Percentiles rank a stretch among this genome's conserved stretches.
Conservation (phyloP, 805 yeast species). For the Candida germanica region DNA sequence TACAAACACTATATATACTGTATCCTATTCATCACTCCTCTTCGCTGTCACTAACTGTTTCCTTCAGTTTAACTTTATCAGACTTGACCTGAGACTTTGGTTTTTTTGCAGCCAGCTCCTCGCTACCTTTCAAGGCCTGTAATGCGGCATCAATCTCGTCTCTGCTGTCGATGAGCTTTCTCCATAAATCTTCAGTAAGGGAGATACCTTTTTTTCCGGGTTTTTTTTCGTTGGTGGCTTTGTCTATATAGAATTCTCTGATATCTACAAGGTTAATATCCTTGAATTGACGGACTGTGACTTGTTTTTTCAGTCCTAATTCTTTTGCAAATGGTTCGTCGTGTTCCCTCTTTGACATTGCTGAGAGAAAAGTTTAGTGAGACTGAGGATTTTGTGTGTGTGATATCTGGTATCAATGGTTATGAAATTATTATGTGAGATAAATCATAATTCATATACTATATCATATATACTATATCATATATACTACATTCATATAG, state of each 20-base stretch:
- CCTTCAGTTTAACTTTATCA: neutral
- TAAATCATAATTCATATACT: neutral
- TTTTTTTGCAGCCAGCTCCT: neutral
- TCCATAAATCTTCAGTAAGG: constrained; percentile 56
- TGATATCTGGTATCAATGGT: too few relatives aligned
- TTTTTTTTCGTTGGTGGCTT: constrained; percentile 55
- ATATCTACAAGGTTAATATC: constrained; percentile 71
- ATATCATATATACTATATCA: too few relatives aligned
- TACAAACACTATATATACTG: too few relatives aligned
- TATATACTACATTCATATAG: neutral
- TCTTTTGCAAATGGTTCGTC: neutral
- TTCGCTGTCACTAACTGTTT: constrained; percentile 5
- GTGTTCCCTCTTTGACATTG: constrained; percentile 3
- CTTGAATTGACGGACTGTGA: constrained; percentile 71
- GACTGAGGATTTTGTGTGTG: too few relatives aligned
- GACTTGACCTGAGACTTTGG: constrained; percentile 4
- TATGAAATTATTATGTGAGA: neutral
- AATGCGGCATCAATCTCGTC: constrained; percentile 53
- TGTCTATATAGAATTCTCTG: constrained; percentile 67
- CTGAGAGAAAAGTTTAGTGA: too few relatives aligned
- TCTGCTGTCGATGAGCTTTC: constrained; percentile 40
- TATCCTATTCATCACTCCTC: constrained; percentile 1
- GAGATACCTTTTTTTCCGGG: constrained; percentile 84
- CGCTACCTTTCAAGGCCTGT: constrained; percentile 25
- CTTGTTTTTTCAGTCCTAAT: constrained; percentile 50